Evolutionary conservation across 1,284 basidiomycete genomes (phyloP), one percentile per base, ranked within the genome.

Genomic region (Omphalotus olearius): DNA sequence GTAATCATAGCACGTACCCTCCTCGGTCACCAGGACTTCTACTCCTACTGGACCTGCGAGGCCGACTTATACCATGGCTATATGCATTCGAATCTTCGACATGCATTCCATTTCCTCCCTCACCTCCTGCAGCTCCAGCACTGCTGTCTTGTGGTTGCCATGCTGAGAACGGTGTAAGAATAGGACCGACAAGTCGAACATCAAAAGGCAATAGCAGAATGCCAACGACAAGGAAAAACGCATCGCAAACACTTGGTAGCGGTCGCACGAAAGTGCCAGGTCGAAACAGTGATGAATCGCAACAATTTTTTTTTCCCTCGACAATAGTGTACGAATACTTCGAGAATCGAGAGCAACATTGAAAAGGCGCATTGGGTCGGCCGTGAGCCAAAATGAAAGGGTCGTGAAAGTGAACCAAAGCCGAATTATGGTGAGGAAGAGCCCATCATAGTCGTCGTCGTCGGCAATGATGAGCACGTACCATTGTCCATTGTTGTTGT

Each of bases 131-230:
- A 41, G 83, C 18, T 28, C 44, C 80, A 37, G 82, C 82, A 60
- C 86, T 85, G 57, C 85, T 85, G 57, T 88, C 86, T 80, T 86
- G 83, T 41, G 82, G 79, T 72, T 85, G 85, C 85, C 85, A 88
- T 64, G 85, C 85, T 88, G 80, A 30, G 48, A 56, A 57, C 39
- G 45, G 46, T 17, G 45, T 44, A 49, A 44, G 37, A 52, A 50
- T 28, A 47, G 47, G 30, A 35, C 45, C 37, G 45, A 18, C 26
- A 26, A 28, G 45, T 18, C 46, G 46, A 40, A 26, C 30, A 26
- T 17, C 37, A 18, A 28, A 11, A 42, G 41, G 38, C 45, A 47
- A 47, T 47, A 40, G 20, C 10, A n/a, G 25, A 30, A 33, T 14
- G 26, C 47, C 30, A 30, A 49, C 23, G 52, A 47, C 50, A 40